A percentile compares a stretch with the other conserved stretches of the same genome.
These are phyloP conservation scores for Colletotrichum liriopes DNA, from an alignment of 2,329 filamentous ascomycete genomes.

Conservation along the genomic window DNA sequence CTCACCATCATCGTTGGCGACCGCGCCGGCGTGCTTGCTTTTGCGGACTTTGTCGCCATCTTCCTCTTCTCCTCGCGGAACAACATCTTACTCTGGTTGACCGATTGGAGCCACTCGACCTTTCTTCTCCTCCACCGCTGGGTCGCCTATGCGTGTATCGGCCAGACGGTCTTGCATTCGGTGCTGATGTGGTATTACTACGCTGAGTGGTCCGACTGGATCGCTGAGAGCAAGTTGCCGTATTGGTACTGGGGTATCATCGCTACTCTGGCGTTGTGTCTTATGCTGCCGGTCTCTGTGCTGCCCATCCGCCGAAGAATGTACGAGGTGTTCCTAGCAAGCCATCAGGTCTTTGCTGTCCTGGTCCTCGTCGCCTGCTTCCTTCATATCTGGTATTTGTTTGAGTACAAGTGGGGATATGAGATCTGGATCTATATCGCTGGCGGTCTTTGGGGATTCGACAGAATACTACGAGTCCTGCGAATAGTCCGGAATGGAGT, in stretches of 20 bases:
- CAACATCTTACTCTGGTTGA: constrained; percentile 54
- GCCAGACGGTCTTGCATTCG: constrained; percentile 52
- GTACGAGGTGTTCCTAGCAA: constrained; percentile 54
- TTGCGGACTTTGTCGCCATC: constrained; percentile 52
- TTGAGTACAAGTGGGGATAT: constrained; percentile 54
- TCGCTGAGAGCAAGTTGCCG: constrained; percentile 21
- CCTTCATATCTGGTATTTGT: constrained; percentile 55
- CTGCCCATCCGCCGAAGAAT: constrained; percentile 49
- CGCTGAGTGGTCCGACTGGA: constrained; percentile 7
- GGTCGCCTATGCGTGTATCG: constrained; percentile 49
- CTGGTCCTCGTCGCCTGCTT: constrained; percentile 54
- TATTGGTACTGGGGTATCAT: constrained; percentile 56
- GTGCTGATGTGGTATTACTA: constrained; percentile 47
- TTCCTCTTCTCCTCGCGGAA: constrained; percentile 55
- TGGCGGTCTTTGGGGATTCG: constrained; percentile 50
- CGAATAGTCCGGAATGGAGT: constrained; percentile 47
- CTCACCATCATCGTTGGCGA: constrained; percentile 53
- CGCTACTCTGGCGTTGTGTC: constrained; percentile 47
- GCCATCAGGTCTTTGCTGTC: constrained; percentile 52
- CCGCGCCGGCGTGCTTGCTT: constrained; percentile 52
- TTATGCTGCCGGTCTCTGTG: constrained; percentile 49
- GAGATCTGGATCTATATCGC: constrained; percentile 56
- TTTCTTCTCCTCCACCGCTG: constrained; percentile 57
- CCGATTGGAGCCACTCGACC: constrained; percentile 55
- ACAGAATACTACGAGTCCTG: constrained; percentile 49